A percentile compares a stretch with the other conserved stretches of the same genome.
phyloP scores from a whole-genome alignment of 495 filamentous ascomycete genomes.

The Letharia lupina region DNA sequence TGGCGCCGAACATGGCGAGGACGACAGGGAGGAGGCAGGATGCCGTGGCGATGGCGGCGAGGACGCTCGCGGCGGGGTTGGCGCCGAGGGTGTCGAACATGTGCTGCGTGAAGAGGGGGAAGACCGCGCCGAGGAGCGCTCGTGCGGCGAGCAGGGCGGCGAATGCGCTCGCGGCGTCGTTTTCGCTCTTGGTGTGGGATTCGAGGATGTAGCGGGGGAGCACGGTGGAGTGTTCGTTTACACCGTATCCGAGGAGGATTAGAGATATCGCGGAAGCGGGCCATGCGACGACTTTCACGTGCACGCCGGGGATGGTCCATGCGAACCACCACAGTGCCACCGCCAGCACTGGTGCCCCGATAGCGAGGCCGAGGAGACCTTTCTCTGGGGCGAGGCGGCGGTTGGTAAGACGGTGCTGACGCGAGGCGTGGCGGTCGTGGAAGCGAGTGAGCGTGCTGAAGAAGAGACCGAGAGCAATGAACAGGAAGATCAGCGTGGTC shows the following conservation, averaged over 20 bases:
- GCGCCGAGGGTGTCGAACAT: background rate
- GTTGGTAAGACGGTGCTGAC: background rate
- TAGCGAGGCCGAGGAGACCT: background rate
- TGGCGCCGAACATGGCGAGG: background rate
- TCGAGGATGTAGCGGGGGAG: background rate
- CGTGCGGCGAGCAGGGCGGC: background rate
- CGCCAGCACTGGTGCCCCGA: conserved; percentile 5
- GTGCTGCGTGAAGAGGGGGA: background rate
- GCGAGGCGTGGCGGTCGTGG: background rate
- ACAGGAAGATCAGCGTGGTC: conserved; percentile 1
- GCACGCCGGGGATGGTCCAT: background rate
- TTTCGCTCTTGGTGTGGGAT: background rate
- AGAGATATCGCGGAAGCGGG: background rate
- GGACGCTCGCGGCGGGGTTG: background rate
- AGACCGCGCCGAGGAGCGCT: background rate
- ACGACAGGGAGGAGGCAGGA: background rate
- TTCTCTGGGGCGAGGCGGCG: background rate
- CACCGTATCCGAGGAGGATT: background rate
- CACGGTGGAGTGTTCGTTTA: background rate
- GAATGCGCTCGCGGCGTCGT: background rate
- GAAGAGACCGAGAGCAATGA: background rate
- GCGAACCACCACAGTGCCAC: conserved; percentile 8
- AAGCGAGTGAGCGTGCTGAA: conserved; percentile 4
- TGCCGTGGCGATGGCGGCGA: conserved; percentile 1
- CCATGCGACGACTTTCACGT: background rate